Conservation (phyloP, 176 grass and related monocot genomes). For the Echinochloa phyllopogon region DNA sequence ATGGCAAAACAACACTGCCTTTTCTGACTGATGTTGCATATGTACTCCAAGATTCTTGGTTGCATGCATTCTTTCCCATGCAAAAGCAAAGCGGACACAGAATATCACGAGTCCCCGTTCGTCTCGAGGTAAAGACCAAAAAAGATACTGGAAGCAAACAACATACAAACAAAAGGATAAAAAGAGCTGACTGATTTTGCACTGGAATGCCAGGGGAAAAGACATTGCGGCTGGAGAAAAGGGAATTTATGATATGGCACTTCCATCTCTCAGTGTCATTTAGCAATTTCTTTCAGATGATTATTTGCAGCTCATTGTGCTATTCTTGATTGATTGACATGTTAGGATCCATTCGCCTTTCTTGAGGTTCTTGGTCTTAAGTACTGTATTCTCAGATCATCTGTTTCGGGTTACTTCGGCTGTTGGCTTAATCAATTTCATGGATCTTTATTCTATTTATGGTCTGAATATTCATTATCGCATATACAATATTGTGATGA, state of each 20-base stretch:
- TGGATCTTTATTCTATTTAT: background rate
- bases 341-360: too few relatives aligned
- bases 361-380: background rate
- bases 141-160: slow-evolving; percentile 52
- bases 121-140: slow-evolving; percentile 56
- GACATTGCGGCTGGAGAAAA: slow-evolving; percentile 32
- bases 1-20: slow-evolving; percentile 7
- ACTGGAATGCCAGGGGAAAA: slow-evolving; percentile 37
- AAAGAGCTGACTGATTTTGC: slow-evolving; percentile 35
- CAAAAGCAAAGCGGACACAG: slow-evolving; percentile 56
- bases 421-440: slow-evolving; percentile 1
- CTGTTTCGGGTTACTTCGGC: background rate
- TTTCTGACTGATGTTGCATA: slow-evolving; percentile 56
- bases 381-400: background rate
- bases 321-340: background rate
- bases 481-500: slow-evolving; percentile 18
- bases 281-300: slow-evolving; percentile 7
- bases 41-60: slow-evolving; percentile 65
- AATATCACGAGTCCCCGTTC: slow-evolving; percentile 63
- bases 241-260: slow-evolving; percentile 12
- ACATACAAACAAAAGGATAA: slow-evolving; percentile 42
- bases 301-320: background rate
- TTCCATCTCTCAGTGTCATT: background rate
- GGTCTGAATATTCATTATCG: background rate
- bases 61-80: slow-evolving; percentile 61